Base-by-base conservation (phyloP, 306 rosid species). In the Carpinus fangiana region DNA sequence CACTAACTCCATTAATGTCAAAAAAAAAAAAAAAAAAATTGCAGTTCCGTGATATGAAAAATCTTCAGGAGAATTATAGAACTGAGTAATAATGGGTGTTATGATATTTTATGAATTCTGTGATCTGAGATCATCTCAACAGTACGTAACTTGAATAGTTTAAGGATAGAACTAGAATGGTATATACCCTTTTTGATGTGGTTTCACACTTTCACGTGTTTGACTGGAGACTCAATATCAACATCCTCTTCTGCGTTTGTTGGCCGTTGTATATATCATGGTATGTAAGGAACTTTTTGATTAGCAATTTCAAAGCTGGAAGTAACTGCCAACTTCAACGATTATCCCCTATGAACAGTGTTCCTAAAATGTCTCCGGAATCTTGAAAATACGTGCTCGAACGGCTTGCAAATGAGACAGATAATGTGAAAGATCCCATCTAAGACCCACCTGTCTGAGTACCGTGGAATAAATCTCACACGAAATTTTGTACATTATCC, bases 61-160 rank as follows among this genome's bases (percentile, higher is more conserved):
- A 41, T 41, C 45, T 41, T 41, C 8, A 41, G 45, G 1, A 6
- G 5, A 41, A 41, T 6, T 41, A 5, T 6, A 5, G 45, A 41
- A 41, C 5, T 5, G 45, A 41, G 45, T 41, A 41, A 41, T 41
- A 7, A 7, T 6, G 6, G 45, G 6, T 0, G 7, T 38, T 38
- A 41, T 5, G 45, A 41, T 41, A 41, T 41, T 76, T 73, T 64
- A 48, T 18, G 81, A 47, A 34, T 78, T 50, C 23, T 53, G 50
- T 75, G 78, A 66, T 78, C 46, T 64, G 64, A 57, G 64, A 57
- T 20, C 21, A 20, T 20, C 18, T 57, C 31, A 5, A 1, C 13
- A 7, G 4, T 12, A 38, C 43, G 28, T 57, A 57, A 57, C 64
- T 57, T 57, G 23, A 21, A 26, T 73, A 28, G 43, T 4, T 4